These are phyloP conservation scores for Turritis glabra DNA, from an alignment of 345 rosid genomes.

Conservation along the genomic window DNA sequence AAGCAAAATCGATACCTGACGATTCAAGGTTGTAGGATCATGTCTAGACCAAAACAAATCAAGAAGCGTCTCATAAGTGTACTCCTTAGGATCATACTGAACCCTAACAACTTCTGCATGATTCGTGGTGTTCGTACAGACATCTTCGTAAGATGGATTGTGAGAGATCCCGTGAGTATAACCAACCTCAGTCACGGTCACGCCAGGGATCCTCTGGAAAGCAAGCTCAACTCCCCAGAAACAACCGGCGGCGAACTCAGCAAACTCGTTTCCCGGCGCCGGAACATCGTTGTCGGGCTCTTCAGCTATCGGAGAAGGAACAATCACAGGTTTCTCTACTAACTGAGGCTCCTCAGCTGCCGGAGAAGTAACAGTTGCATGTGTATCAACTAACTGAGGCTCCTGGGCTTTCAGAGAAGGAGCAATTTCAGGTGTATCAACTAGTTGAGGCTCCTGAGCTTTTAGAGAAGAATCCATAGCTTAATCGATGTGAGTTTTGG, in stretches of 20 bases:
- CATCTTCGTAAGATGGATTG: conserved; percentile 73
- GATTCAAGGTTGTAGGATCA: conserved; percentile 86
- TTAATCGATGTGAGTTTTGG: not conserved
- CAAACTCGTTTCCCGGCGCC: conserved; percentile 73
- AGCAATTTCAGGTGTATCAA: not conserved
- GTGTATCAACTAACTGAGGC: conserved; percentile 31
- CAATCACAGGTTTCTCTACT: conserved; percentile 43
- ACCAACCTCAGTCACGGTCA: conserved; percentile 79
- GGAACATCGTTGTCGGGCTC: conserved; percentile 77
- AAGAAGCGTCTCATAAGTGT: conserved; percentile 64
- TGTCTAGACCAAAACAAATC: conserved; percentile 82
- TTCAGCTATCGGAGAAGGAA: conserved; percentile 60
- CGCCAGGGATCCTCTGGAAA: conserved; percentile 78
- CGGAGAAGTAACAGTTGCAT: conserved; percentile 48
- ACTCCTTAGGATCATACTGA: conserved; percentile 85
- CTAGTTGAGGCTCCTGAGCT: not conserved
- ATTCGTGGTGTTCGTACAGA: conserved; percentile 67
- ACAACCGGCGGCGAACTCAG: conserved; percentile 89
- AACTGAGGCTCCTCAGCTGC: conserved; percentile 41
- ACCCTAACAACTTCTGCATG: conserved; percentile 86
- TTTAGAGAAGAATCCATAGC: conserved; percentile 19
- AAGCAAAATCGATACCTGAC: conserved; percentile 60
- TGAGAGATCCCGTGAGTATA: conserved; percentile 67
- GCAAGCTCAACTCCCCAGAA: conserved; percentile 95
- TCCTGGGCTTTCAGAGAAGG: not conserved